Base-by-base conservation (phyloP, 768 basidiomycete species). In the Leccinum subgranulosum region DNA sequence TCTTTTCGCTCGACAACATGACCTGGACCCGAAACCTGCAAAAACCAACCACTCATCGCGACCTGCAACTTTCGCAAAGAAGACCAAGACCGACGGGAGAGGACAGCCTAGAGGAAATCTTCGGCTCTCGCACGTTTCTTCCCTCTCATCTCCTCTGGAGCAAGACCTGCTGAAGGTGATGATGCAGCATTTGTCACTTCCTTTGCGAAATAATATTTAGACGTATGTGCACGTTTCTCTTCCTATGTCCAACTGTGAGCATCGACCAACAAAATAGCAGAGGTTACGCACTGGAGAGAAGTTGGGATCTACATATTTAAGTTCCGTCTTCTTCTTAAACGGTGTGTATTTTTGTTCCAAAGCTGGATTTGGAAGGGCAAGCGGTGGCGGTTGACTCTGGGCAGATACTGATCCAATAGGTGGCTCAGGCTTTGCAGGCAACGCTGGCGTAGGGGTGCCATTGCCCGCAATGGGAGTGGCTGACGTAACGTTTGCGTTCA, bases 91-190 rank as follows among this genome's bases (percentile, higher is more conserved):
- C 69, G 60, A 72, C 66, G 58, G 43, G 55, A 48, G 47, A 60
- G 51, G 51, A 59, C 27, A 59, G 46, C 51, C 67, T 74, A 92
- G 64, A 93, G 74, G 73, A 90, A 91, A 72, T 94, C 92, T 73
- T 93, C 91, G 31, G 92, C 92, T 62, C 90, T 79, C 49, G 91
- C 88, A 49, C 92, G 78, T 73, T 94, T 94, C 77, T 86, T 90
- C 49, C 91, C 90, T 62, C 88, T 81, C 51, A 81, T 76, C 66
- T 89, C 88, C 51, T 88, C 86, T 31, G 63, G 66, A 9, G 55
- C 61, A 53, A 68, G 53, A 33, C 65, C 71, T 60, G 70, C 66
- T 51, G 63, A 58, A 1, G 64, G 46, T 45, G 56, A 59, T 17
- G 49, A 49, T 34, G 51, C 15, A 25, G 9, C 60, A 46, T 74